A percentile compares a stretch with the other conserved stretches of the same genome.
phyloP scores from a whole-genome alignment of 2,329 filamentous ascomycete genomes.

The Pseudocercospora fuligena region DNA sequence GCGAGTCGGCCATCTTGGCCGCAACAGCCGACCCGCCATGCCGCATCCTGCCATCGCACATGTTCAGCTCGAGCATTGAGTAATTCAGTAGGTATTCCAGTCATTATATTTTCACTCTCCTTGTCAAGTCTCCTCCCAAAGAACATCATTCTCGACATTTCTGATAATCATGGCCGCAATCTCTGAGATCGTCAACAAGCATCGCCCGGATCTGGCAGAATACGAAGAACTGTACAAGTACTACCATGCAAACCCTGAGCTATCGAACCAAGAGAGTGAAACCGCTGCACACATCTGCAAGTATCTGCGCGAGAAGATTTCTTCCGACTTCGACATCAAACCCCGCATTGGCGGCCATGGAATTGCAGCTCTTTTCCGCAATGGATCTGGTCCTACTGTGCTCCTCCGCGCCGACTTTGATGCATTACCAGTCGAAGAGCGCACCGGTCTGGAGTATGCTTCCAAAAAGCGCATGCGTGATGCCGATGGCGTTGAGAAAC shows the following conservation, averaged over 20 bases:
- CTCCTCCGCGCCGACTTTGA: conserved; percentile 68
- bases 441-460: conserved; percentile 61
- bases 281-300: conserved; percentile 56
- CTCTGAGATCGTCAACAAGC: conserved; percentile 32
- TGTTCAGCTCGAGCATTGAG: not conserved
- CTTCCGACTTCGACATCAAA: conserved; percentile 51
- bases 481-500: conserved; percentile 54
- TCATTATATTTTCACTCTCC: conserved; percentile 6
- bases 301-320: conserved; percentile 44
- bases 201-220: conserved; percentile 47
- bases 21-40: not conserved
- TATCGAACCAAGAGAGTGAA: conserved; percentile 61
- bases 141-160: conserved; percentile 1
- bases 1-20: not conserved
- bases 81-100: conserved; percentile 20
- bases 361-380: conserved; percentile 60
- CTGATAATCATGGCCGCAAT: conserved; percentile 29
- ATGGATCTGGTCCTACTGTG: conserved; percentile 60
- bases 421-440: conserved; percentile 62
- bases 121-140: not conserved
- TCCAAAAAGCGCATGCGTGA: conserved; percentile 53
- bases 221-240: conserved; percentile 64
- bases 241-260: conserved; percentile 63
- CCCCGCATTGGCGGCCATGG: conserved; percentile 64
- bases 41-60: not conserved